A percentile compares a stretch with the other conserved stretches of the same genome.
These are phyloP conservation scores for Capsicum chinense DNA, from an alignment of 257 asterid species.

Conservation along the genomic window DNA sequence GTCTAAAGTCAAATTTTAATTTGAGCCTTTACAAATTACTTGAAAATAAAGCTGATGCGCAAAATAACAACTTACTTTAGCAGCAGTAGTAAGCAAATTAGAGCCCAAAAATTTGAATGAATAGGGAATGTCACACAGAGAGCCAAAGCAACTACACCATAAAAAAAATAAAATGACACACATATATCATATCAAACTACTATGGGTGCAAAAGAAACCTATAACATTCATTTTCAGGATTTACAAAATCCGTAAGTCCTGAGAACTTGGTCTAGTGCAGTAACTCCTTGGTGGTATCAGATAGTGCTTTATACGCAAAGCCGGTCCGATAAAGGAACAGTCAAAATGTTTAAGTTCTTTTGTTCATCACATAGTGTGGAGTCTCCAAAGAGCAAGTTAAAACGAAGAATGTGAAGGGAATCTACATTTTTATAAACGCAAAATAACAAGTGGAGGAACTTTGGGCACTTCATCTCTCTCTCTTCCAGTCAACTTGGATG, in stretches of 20 bases:
- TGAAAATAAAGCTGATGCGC: neutral
- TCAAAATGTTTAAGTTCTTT: neutral
- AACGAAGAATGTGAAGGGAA: neutral
- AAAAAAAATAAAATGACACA: neutral
- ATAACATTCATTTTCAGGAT: neutral
- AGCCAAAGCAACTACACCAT: neutral
- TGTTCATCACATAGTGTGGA: neutral
- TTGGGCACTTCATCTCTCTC: neutral
- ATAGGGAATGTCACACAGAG: neutral
- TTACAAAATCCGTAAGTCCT: neutral
- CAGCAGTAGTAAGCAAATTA: neutral
- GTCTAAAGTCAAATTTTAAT: no score
- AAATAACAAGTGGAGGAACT: constrained; percentile 21
- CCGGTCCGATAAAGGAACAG: neutral
- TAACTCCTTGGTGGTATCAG: neutral
- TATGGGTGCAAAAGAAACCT: neutral
- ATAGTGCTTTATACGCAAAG: neutral
- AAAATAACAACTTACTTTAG: neutral
- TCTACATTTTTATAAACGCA: constrained; percentile 13
- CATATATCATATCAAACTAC: neutral
- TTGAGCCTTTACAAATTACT: neutral
- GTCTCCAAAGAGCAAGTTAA: constrained; percentile 15
- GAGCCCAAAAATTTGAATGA: neutral
- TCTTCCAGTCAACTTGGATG: constrained; percentile 6
- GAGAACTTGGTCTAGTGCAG: neutral